A percentile compares a stretch with the other conserved stretches of the same genome.
Conservation (phyloP, 768 basidiomycete genomes). For the Termitomyces sp. region DNA sequence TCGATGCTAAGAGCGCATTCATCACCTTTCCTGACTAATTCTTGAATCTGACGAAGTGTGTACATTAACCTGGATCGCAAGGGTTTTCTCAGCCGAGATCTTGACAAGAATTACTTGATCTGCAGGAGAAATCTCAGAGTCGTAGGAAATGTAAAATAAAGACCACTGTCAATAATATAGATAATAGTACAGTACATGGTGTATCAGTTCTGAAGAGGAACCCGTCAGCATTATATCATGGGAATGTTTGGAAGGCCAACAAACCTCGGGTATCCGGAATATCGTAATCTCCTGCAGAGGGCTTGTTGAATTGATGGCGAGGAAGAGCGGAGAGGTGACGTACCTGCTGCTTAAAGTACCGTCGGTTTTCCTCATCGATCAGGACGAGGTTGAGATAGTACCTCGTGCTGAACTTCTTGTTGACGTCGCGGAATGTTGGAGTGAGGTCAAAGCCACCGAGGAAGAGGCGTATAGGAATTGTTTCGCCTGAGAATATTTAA, state of each 20-base stretch:
- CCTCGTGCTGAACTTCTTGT: conserved; percentile 97
- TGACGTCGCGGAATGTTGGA: conserved; percentile 97
- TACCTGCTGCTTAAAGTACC: conserved; percentile 97
- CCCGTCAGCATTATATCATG: neutral
- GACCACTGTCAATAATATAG: conserved; percentile 6
- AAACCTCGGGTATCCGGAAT: conserved; percentile 21
- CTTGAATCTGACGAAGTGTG: too few species aligned
- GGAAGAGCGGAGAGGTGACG: conserved; percentile 9
- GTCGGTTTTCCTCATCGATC: conserved; percentile 96
- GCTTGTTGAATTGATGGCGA: neutral
- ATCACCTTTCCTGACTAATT: too few species aligned
- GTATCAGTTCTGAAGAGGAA: conserved; percentile 8
- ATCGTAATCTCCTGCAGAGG: conserved; percentile 18
- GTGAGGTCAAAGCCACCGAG: conserved; percentile 98
- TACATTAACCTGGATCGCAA: too few species aligned
- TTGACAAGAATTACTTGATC: too few species aligned
- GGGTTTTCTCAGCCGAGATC: too few species aligned
- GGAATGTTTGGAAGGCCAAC: neutral
- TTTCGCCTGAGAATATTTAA: conserved; percentile 64
- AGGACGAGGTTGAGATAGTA: conserved; percentile 98
- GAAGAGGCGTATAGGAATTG: conserved; percentile 96
- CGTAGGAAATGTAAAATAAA: neutral
- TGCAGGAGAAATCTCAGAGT: too few species aligned
- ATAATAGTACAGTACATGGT: conserved; percentile 13
- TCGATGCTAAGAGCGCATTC: too few species aligned